Percentiles rank a stretch among this genome's conserved stretches.
Evolutionary conservation across 768 basidiomycete species (phyloP).

Genomic region (Auriculariales sp.): DNA sequence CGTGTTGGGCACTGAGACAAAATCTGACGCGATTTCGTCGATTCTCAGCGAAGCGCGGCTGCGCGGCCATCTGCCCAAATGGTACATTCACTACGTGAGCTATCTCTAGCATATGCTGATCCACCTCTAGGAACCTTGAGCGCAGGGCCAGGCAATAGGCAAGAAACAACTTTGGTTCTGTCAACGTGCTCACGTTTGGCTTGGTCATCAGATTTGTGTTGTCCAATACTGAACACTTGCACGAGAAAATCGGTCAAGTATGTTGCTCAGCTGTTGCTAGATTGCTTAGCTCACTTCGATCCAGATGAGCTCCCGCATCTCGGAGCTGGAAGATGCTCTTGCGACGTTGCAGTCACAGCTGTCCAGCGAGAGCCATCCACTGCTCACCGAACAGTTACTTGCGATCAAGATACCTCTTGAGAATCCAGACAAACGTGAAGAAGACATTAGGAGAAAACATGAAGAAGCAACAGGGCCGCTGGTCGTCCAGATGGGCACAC

Average conservation of each 20-base stretch:
- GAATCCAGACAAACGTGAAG: background rate
- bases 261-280: background rate
- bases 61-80: background rate
- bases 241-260: constrained; percentile 28
- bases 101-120: background rate
- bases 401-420: background rate
- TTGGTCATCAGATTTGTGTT: constrained; percentile 29
- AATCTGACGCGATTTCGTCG: no score
- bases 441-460: background rate
- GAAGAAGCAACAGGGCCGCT: constrained; percentile 1
- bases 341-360: constrained; percentile 13
- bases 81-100: background rate
- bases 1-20: no score
- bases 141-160: constrained; percentile 46
- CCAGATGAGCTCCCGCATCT: constrained; percentile 23
- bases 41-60: background rate
- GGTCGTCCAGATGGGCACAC: constrained; percentile 22
- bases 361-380: constrained; percentile 10
- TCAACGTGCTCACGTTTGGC: background rate
- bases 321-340: constrained; percentile 31
- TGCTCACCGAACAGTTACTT: constrained; percentile 6
- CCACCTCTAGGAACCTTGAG: constrained; percentile 25
- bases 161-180: constrained; percentile 7
- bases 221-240: constrained; percentile 32
- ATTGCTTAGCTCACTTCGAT: background rate